Evolutionary conservation across 2,329 filamentous ascomycete genomes (phyloP).

Genomic region (Neospermospora avenae): DNA sequence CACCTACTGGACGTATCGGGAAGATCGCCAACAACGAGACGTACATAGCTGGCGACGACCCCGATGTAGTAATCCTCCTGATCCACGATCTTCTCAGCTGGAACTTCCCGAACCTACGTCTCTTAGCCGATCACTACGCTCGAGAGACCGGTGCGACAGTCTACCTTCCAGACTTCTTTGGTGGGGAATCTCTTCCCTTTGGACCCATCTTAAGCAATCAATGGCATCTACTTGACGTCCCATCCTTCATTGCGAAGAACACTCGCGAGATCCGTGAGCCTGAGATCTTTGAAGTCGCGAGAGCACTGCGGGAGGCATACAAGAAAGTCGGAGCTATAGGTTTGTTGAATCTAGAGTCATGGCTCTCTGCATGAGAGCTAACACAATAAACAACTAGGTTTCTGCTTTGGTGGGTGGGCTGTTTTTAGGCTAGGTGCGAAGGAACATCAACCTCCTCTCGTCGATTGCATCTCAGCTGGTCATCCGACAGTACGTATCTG

Average conservation of each 20-base stretch:
- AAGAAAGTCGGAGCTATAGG: constrained; percentile 20
- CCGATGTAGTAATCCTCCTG: constrained; percentile 37
- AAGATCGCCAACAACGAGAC: constrained; percentile 35
- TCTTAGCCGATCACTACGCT: constrained; percentile 47
- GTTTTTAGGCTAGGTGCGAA: constrained; percentile 20
- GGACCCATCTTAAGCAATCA: constrained; percentile 11
- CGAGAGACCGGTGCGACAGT: constrained; percentile 44
- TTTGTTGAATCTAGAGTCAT: too few relatives aligned
- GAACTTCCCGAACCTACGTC: constrained; percentile 42
- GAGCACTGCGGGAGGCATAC: constrained; percentile 10
- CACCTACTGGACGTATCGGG: constrained; percentile 35
- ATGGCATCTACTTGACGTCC: constrained; percentile 34
- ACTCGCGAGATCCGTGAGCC: constrained; percentile 19
- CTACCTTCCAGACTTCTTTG: constrained; percentile 38
- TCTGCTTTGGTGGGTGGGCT: constrained; percentile 26
- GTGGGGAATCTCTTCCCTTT: constrained; percentile 15
- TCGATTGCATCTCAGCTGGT: constrained; percentile 22
- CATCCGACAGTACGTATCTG: constrained; percentile 24
- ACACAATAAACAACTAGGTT: too few relatives aligned
- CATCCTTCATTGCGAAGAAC: constrained; percentile 15
- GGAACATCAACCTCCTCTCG: constrained; percentile 38
- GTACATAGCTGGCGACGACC: constrained; percentile 40
- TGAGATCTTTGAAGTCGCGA: constrained; percentile 21
- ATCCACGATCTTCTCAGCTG: constrained; percentile 43
- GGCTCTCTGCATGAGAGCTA: too few relatives aligned